Base-by-base conservation (phyloP, 1,284 basidiomycete genomes). In the Puccinia horiana region DNA sequence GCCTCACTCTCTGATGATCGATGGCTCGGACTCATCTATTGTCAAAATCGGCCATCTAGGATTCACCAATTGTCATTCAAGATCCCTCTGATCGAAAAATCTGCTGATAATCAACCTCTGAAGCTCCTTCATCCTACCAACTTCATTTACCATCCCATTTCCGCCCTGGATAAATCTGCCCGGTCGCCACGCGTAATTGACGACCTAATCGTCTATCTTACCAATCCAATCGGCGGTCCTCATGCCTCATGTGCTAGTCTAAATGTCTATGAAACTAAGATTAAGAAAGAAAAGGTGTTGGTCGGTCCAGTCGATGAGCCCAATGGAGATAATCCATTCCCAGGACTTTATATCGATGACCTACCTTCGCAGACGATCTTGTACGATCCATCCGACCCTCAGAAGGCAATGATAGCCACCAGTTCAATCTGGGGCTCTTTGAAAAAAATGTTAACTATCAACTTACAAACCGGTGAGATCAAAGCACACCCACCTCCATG, bases 281-380 rank as follows among this genome's bases (percentile, higher is more conserved):
- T 52, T 20, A 58, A 29, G 47, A 20, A 26, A 74, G 83, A 81
- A 18, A 56, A 84, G 83, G 37, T 87, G 23, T 84, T 90, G 18
- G 87, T 90, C 0, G 88, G 88, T 12, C 82, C 86, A 1, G 88
- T 91, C 18, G 88, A 86, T 78, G 86, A 87, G 1, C 88, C 88
- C 5, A 65, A 18, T 5, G 77, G 85, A 0, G 63, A 52, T 8
- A 32, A 87, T 42, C 88, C 86, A 0, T 92, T 92, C 85, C 91
- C 92, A 0, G 92, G 92, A 0, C 86, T 93, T 1, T 93, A 91
- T 84, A 87, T 89, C 2, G 89, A 90, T 29, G 88, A 88, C 79
- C 85, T 92, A n/a, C 87, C 89, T 0, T 65, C 86, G 0, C 86
- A 85, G 4, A 89, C 90, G 0, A 90, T 91, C 83, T 83, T 91